Evolutionary conservation across 768 basidiomycete species (phyloP).

Genomic region (Calocera cornea): DNA sequence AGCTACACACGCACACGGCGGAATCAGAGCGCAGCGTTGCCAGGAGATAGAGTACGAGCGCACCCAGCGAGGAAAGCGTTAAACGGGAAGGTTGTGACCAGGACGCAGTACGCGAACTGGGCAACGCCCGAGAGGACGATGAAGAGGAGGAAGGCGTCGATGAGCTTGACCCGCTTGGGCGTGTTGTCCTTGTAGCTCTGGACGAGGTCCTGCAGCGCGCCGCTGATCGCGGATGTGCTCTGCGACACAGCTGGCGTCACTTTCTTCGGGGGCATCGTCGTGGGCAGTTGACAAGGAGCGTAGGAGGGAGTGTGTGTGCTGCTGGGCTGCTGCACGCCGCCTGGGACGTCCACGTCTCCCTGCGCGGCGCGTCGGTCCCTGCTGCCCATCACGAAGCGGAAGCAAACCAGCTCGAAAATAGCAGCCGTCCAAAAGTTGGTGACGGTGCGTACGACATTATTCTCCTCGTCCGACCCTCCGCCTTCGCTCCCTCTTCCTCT

Average conservation of each 20-base stretch:
- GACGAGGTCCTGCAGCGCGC: conserved; percentile 39
- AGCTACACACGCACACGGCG: conserved; percentile 47
- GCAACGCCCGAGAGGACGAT: conserved; percentile 78
- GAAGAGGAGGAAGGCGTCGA: conserved; percentile 87
- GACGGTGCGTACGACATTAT: too few relatives aligned
- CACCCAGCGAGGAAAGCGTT: conserved; percentile 96
- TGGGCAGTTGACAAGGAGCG: too few relatives aligned
- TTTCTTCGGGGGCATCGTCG: not conserved
- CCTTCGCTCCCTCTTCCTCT: conserved; percentile 3
- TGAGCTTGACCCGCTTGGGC: conserved; percentile 74
- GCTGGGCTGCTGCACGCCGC: not conserved
- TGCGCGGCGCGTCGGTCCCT: not conserved
- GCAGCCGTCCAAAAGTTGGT: not conserved
- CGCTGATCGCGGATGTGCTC: conserved; percentile 5
- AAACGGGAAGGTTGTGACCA: conserved; percentile 89
- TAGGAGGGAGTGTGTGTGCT: too few relatives aligned
- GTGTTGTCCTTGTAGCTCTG: conserved; percentile 67
- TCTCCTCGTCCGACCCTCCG: not conserved
- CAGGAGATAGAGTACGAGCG: conserved; percentile 21
- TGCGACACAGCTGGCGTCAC: not conserved
- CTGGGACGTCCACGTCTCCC: not conserved
- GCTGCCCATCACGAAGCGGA: not conserved
- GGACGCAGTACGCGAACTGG: conserved; percentile 84
- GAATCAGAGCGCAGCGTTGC: not conserved
- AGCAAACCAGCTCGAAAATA: not conserved